Evolutionary conservation across 495 filamentous ascomycete species (phyloP), one percentile per base, ranked within the genome.

Genomic region (Pseudoneurospora amorphoporcata): DNA sequence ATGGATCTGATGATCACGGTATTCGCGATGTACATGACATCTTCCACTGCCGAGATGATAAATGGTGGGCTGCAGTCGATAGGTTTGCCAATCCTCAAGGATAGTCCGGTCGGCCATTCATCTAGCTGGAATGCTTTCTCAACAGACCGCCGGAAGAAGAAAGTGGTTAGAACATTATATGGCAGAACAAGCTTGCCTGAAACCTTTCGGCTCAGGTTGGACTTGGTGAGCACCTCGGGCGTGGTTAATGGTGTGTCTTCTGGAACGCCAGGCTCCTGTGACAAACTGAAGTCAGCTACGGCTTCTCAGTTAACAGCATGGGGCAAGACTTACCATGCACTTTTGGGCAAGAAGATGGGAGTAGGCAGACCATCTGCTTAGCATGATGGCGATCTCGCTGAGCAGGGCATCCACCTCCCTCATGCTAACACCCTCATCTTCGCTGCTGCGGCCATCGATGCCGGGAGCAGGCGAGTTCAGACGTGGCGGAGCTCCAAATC

Each of bases 81-180:
- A 8, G 90, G 81, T 71, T 86, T 91, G 70, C 85, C 89, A 17
- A 87, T 86, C 76, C 90, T 92, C 41, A 98, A 82, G 4, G 90
- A 90, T 39, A 98, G 84, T 53, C 92, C 93, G 0, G 86, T 84
- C 0, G 95, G 95, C n/a, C 89, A 87, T 81, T 99, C 96, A 79
- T 99, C 96, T n/a, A 99, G 85, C 81, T 98, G 95, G 81, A 99
- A 99, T 4, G 95, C 94, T 79, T 95, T 97, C 76, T 99, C 95
- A 14, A 99, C 93, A 17, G 93, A 96, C 68, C 95, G 89, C 8
- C 95, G 92, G 84, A 97, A 92, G 88, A 97, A 98, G 85, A 99
- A 99, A 32, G 90, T 94, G 7, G 93, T 93, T 87, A 99, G 91
- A 47, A 84, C 81, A 75, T 94, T 94, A 84, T 97, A 98, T 1